Percentiles rank a stretch among this genome's conserved stretches.
phyloP scores from a whole-genome alignment of 768 basidiomycete species.

The Suillus americanus region DNA sequence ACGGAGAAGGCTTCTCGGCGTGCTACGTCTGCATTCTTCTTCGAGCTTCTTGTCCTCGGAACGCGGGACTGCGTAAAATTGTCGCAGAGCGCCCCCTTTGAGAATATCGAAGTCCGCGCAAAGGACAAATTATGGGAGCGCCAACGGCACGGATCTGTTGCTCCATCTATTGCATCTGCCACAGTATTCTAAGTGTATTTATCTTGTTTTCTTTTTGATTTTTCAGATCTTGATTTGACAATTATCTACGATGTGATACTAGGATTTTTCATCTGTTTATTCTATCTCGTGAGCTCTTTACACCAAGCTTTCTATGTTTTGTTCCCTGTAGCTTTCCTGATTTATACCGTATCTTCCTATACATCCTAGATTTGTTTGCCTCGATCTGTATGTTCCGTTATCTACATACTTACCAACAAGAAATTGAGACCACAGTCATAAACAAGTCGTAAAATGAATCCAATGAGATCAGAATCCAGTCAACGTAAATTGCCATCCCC shows the following conservation, averaged over 20 bases:
- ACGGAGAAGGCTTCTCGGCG: constrained; percentile 85
- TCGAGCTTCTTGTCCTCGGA: constrained; percentile 91
- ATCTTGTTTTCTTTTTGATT: neutral
- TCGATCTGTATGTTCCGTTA: neutral
- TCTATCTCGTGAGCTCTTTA: constrained; percentile 6
- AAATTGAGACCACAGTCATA: neutral
- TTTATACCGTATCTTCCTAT: constrained; percentile 6
- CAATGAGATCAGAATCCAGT: too few species aligned
- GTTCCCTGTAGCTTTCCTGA: neutral
- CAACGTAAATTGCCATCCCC: too few species aligned
- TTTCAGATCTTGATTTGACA: neutral
- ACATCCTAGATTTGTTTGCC: neutral
- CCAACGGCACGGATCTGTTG: constrained; percentile 44
- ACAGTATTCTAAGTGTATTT: constrained; percentile 36
- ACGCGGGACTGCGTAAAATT: constrained; percentile 90
- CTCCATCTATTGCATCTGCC: constrained; percentile 46
- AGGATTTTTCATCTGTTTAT: constrained; percentile 15
- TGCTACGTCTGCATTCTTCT: constrained; percentile 96
- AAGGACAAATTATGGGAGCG: constrained; percentile 88
- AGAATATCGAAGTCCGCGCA: constrained; percentile 80
- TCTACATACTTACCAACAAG: neutral
- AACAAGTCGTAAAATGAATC: too few species aligned
- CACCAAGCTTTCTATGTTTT: neutral
- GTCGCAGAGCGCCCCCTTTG: constrained; percentile 71
- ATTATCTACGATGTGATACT: constrained; percentile 1